Evolutionary conservation across 495 filamentous ascomycete species (phyloP), one percentile per base, ranked within the genome.

Genomic region (Lasiosphaeria ovina): DNA sequence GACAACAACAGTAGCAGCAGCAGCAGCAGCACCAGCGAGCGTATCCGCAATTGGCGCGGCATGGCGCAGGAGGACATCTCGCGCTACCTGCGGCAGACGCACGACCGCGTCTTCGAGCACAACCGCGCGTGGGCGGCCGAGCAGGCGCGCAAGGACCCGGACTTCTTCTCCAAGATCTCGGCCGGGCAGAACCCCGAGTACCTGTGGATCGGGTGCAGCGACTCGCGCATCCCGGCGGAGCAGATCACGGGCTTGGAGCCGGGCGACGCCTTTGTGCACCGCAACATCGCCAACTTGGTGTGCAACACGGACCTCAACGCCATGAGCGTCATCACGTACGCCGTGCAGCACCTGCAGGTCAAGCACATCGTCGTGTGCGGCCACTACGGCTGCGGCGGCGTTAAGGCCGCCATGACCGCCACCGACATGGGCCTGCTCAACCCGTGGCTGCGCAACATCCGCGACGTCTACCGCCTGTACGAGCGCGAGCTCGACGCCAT

Each of bases 281-380:
- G 83, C 67, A 86, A 86, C 77, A 86, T 87, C 62, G 84, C 83
- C 59, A 86, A 86, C 75, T 68, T 87, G 51, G 79, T 86, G 48
- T 77, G 78, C 69, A 80, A 79, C 68, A 83, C 76, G 48, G 82
- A 85, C 56, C 76, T 85, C 40, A 84, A 83, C 69, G 81, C 80
- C 55, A 83, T 87, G 77, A 81, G 77, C 72, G 84, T 85, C 62
- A 83, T 87, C 62, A 77, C 83, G 52, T 87, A 85, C 67, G 84
- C 84, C 34, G 82, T 86, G 7, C 67, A 74, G 60, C 78, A 86
- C 59, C 73, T 87, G 24, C 61, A 83, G 65, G 83, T 85, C 60
- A 85, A 86, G 74, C 84, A 86, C 74, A 82, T 87, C 63, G 77
- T 87, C 62, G 81, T 87, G 36, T 86, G 84, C 69, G 84, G 84